Evolutionary conservation across 495 filamentous ascomycete genomes (phyloP).

Genomic region (Cercophora samala): DNA sequence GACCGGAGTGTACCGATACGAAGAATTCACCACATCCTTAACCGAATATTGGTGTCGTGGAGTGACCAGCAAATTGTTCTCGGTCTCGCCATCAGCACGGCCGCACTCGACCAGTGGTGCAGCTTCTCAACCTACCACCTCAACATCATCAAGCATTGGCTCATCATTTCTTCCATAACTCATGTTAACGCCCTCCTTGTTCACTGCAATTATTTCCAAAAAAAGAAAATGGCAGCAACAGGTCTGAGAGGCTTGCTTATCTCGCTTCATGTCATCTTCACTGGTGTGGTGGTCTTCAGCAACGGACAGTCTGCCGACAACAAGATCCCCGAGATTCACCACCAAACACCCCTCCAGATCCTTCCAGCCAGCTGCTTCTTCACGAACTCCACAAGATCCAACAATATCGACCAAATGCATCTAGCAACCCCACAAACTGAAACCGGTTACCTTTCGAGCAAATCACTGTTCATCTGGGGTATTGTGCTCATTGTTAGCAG

Average conservation of each 20-base stretch:
- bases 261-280: background rate
- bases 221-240: background rate
- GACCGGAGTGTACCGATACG: background rate
- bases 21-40: background rate
- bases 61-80: constrained; percentile 14
- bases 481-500: background rate
- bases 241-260: background rate
- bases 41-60: constrained; percentile 2
- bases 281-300: background rate
- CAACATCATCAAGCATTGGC: constrained; percentile 14
- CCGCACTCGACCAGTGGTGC: constrained; percentile 7
- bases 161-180: constrained; percentile 11
- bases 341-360: background rate
- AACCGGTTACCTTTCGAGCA: background rate
- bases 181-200: constrained; percentile 14
- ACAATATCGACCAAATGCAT: too few species aligned
- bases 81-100: constrained; percentile 14
- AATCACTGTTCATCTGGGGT: background rate
- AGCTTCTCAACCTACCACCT: constrained; percentile 16
- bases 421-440: background rate
- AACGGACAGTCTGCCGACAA: background rate
- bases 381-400: background rate
- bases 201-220: constrained; percentile 12
- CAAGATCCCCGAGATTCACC: background rate
- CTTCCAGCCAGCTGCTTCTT: background rate